Percentiles rank a stretch among this genome's conserved stretches.
phyloP scores from a whole-genome alignment of 805 yeast genomes.

The Lipomyces yamadae region DNA sequence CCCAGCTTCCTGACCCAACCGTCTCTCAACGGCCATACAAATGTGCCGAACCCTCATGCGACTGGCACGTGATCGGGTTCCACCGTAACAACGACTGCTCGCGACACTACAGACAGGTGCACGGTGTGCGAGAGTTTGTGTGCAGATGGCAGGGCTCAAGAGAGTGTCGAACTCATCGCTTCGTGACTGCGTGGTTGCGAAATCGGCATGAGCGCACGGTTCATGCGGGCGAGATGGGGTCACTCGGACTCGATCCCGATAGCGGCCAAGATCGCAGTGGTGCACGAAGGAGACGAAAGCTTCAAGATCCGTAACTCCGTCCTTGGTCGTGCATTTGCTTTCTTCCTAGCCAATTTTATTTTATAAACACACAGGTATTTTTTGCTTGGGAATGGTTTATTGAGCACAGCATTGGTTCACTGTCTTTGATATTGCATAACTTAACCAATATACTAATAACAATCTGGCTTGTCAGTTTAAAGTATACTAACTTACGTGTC shows the following conservation, averaged over 20 bases:
- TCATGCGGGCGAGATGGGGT: conserved; percentile 25
- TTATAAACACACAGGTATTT: not conserved
- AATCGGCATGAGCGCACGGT: conserved; percentile 35
- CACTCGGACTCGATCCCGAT: not conserved
- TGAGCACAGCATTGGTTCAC: not conserved
- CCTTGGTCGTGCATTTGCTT: not conserved
- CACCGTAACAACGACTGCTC: conserved; percentile 36
- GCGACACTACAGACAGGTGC: conserved; percentile 33
- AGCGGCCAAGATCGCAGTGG: not conserved
- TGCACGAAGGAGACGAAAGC: not conserved
- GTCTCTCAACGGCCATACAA: conserved; percentile 33
- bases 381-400: not conserved
- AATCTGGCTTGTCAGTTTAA: too few relatives aligned
- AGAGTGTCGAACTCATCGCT: conserved; percentile 33
- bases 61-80: conserved; percentile 35
- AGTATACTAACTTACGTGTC: not conserved
- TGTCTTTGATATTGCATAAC: not conserved
- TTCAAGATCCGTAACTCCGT: not conserved
- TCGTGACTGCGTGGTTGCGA: conserved; percentile 35
- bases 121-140: conserved; percentile 34
- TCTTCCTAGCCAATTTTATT: not conserved
- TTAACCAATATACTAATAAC: not conserved
- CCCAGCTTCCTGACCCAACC: conserved; percentile 15
- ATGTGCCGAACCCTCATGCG: conserved; percentile 30
- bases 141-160: conserved; percentile 31